Evolutionary conservation across 805 yeast genomes (phyloP).

Genomic region (Cyberlindnera veronae): DNA sequence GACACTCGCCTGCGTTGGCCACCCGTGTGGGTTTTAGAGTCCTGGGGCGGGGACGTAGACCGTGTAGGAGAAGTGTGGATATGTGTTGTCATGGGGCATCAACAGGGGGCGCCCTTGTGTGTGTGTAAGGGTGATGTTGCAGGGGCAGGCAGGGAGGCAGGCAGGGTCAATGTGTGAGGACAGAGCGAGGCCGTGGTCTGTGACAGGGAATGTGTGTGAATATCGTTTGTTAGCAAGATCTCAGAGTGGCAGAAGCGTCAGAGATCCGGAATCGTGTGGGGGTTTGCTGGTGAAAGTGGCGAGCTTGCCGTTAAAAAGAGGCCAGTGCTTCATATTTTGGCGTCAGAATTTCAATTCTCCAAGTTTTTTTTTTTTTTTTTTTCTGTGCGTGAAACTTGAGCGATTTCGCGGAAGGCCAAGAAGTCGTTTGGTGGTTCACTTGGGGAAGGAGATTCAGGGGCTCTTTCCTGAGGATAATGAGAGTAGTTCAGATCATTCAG

Average conservation of each 20-base stretch:
- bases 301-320: background rate
- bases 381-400: too few relatives aligned
- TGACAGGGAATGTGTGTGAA: background rate
- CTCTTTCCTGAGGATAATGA: too few relatives aligned
- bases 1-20: constrained; percentile 2
- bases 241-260: background rate
- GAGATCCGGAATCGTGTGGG: background rate
- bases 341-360: background rate
- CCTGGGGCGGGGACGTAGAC: background rate
- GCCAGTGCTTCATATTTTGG: background rate
- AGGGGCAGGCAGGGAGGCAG: background rate
- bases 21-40: background rate
- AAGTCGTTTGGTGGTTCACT: too few relatives aligned
- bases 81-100: background rate
- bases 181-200: background rate
- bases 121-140: background rate
- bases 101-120: background rate
- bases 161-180: background rate
- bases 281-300: background rate
- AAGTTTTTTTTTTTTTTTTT: too few relatives aligned
- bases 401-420: too few relatives aligned
- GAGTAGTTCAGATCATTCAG: too few relatives aligned
- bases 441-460: too few relatives aligned
- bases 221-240: background rate
- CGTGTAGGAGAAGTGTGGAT: background rate